Evolutionary conservation across 257 asterid species (phyloP).

Genomic region (Solanum chmielewskii): DNA sequence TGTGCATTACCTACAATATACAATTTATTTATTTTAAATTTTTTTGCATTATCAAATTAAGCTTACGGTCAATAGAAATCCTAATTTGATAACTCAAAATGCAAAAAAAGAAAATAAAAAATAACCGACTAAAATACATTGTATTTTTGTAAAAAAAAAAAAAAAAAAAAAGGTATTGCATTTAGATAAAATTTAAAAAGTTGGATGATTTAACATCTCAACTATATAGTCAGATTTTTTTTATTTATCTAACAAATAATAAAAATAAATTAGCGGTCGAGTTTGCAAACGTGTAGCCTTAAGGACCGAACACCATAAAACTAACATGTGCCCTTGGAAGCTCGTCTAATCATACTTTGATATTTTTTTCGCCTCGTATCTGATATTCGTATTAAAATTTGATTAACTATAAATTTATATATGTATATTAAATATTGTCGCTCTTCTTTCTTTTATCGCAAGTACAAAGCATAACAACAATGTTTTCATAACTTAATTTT

Average conservation of each 20-base stretch:
- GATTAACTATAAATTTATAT: not conserved
- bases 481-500: too few relatives aligned
- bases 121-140: not conserved
- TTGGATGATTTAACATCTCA: not conserved
- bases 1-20: not conserved
- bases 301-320: not conserved
- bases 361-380: not conserved
- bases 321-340: not conserved
- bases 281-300: not conserved
- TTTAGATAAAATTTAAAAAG: not conserved
- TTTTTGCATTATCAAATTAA: not conserved
- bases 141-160: not conserved
- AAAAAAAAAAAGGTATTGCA: not conserved
- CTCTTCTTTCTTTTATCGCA: too few relatives aligned
- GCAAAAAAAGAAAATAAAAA: not conserved
- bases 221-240: not conserved
- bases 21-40: not conserved
- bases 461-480: too few relatives aligned
- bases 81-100: not conserved
- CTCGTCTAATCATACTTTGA: not conserved
- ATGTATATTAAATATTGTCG: accelerated
- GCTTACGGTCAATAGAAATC: not conserved
- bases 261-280: not conserved
- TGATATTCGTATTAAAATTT: not conserved
- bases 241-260: not conserved